These are phyloP conservation scores for Phycomyces blakesleeanus DNA, from an alignment of 192 early-diverging fungal genomes.

Conservation along the genomic window DNA sequence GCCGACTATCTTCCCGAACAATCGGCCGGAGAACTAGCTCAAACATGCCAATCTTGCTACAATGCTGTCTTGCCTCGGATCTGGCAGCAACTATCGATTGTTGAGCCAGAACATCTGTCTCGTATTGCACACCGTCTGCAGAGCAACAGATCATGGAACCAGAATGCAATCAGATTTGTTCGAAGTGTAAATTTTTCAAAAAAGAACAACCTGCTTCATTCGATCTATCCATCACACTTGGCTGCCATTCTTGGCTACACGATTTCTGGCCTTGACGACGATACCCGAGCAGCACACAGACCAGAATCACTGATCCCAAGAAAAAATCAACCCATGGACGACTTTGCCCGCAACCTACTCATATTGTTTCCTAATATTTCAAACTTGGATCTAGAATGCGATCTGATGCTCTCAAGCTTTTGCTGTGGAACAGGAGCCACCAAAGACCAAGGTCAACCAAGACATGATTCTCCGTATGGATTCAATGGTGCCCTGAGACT, in stretches of 20 bases:
- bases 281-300: background rate
- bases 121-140: background rate
- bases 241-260: background rate
- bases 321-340: background rate
- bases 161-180: constrained; percentile 7
- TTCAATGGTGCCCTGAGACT: background rate
- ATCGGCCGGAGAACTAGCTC: background rate
- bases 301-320: background rate
- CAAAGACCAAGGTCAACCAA: background rate
- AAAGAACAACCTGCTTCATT: background rate
- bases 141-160: constrained; percentile 1
- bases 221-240: background rate
- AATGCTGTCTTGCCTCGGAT: constrained; percentile 6
- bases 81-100: constrained; percentile 3
- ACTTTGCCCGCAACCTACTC: constrained; percentile 7
- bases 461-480: background rate
- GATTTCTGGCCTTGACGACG: background rate
- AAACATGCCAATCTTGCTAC: constrained; percentile 1
- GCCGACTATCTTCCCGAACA: background rate
- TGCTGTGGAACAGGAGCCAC: background rate
- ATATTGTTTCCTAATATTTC: background rate
- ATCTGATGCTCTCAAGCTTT: background rate
- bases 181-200: background rate
- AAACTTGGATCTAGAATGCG: too few relatives aligned
- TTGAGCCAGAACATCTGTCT: background rate